phyloP scores from a whole-genome alignment of 129 eudicot species.

The Artemisia annua region DNA sequence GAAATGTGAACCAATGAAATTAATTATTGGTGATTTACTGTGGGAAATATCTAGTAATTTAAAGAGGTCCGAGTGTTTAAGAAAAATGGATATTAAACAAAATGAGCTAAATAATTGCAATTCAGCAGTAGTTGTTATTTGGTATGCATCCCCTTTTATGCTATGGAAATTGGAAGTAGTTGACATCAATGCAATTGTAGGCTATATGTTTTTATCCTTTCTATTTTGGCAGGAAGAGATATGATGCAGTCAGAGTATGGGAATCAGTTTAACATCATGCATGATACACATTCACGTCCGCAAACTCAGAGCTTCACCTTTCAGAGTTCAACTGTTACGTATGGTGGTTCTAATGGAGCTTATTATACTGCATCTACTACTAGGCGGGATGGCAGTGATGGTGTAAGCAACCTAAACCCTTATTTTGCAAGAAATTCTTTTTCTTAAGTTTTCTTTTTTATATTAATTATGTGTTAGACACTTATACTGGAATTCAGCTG shows the following conservation, averaged over 20 bases:
- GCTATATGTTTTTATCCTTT: too few relatives aligned
- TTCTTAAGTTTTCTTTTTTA: too few relatives aligned
- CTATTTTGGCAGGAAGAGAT: constrained; percentile 41
- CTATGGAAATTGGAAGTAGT: too few relatives aligned
- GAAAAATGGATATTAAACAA: too few relatives aligned
- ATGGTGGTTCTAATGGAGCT: constrained; percentile 82
- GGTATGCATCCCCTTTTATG: too few relatives aligned
- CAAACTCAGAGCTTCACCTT: constrained; percentile 54
- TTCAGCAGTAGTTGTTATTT: too few relatives aligned
- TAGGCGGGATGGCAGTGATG: constrained; percentile 69
- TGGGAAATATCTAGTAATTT: too few relatives aligned
- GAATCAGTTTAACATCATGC: constrained; percentile 36
- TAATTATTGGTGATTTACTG: too few relatives aligned
- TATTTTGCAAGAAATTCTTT: neutral
- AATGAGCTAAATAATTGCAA: too few relatives aligned
- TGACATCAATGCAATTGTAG: too few relatives aligned
- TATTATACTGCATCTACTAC: constrained; percentile 63
- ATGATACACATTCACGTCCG: constrained; percentile 35
- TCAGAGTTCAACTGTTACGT: constrained; percentile 67
- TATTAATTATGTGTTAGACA: neutral
- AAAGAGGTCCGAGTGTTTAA: too few relatives aligned
- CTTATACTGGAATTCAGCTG: constrained; percentile 44
- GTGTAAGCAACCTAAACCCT: constrained; percentile 42
- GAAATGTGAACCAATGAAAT: too few relatives aligned
- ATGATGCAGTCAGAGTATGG: constrained; percentile 39